These are phyloP conservation scores for Monilinia aucupariae DNA, from an alignment of 2,329 filamentous ascomycete species.

Conservation along the genomic window DNA sequence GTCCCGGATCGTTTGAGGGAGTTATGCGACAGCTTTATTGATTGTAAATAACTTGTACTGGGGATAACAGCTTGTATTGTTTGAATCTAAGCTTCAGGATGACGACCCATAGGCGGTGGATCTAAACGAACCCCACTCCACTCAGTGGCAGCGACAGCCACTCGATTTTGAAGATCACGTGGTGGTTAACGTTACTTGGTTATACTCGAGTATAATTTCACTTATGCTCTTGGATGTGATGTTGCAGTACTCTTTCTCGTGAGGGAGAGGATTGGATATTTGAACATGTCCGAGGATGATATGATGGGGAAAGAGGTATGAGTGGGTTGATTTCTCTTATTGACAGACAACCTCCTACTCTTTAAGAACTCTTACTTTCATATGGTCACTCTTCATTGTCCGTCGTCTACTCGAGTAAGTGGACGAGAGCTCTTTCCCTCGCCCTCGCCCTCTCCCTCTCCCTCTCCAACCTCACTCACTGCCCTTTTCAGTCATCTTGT, in stretches of 20 bases:
- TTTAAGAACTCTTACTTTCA: no score
- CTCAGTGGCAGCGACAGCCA: conserved; percentile 10
- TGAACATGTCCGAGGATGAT: no score
- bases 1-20: conserved; percentile 26
- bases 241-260: background rate
- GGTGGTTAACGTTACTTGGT: background rate
- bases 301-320: background rate
- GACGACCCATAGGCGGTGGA: conserved; percentile 21
- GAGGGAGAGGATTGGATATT: background rate
- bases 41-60: conserved; percentile 8
- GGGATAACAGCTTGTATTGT: conserved; percentile 9
- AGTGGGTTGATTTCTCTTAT: background rate
- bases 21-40: conserved; percentile 31
- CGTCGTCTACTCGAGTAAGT: no score
- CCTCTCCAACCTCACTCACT: background rate
- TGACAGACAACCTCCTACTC: no score
- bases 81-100: conserved; percentile 20
- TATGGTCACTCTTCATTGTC: no score
- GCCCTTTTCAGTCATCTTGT: background rate
- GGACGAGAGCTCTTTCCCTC: background rate
- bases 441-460: conserved; percentile 2
- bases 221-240: no score
- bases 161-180: conserved; percentile 7
- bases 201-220: no score
- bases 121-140: conserved; percentile 19